Base-by-base conservation (phyloP, 495 filamentous ascomycete species). In the Tuber umbilicatum region DNA sequence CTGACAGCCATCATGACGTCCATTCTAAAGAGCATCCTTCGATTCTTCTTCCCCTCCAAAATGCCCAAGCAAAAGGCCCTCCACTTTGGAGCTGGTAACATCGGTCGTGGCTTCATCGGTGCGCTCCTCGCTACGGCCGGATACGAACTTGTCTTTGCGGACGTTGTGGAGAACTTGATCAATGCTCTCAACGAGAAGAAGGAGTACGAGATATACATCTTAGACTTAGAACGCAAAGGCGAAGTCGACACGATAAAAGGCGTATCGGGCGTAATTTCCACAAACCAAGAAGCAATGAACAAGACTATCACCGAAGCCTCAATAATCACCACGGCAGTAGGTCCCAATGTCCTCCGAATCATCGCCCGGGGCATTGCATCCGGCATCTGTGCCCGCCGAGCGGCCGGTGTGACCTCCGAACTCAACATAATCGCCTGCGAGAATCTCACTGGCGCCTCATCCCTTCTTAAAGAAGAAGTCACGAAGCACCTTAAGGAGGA, bases 291-390 rank as follows among this genome's bases (percentile, higher is more conserved):
- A 71, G 92, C 93, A 72, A 89, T 97, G 68, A 85, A 97, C 75
- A 83, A 92, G 71, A 94, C 97, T 83, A 97, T 98, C 76, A 86
- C 90, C 37, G 90, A 89, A 43, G 95, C 95, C 60, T 92, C 96
- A 73, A 84, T 97, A 38, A 92, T 99, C 73, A 99, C 95, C 73
- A 98, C 96, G 83, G 95, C 95, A 68, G 95, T 99, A 75, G 96
- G 96, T 74, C 95, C 95, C 77, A 93, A 93, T 83, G 90, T 99
- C 84, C 91, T 99, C 83, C 93, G 93, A 85, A 97, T 97, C 86
- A 93, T 98, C 84, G 95, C 95, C 55, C 91, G 93, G 12, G 90
- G 92, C 79, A 95, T 99, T 81, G 93, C 93, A 83, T 94, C 94
- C 86, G 95, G 92, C 71, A 91, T 99, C 78, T 89, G 92, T 78